Base-by-base conservation (phyloP, 176 grass and related monocot genomes). In the Rhynchospora tenuis region DNA sequence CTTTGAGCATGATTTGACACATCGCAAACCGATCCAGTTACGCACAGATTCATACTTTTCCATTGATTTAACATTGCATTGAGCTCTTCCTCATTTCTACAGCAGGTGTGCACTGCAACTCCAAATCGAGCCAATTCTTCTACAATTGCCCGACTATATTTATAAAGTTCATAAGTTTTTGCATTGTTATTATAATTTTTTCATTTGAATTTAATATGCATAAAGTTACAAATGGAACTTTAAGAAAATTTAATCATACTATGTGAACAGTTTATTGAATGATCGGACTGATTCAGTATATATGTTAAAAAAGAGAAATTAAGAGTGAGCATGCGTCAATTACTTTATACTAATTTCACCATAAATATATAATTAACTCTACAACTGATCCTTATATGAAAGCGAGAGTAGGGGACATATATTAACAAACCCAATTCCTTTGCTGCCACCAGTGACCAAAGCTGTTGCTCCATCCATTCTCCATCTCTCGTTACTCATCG, bases 391-490 rank as follows among this genome's bases (percentile, higher is more conserved):
- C 33, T 38, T 38, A 4, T 38, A 38, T 38, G 33, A 38, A 38
- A 38, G 33, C 5, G 33, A 38, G 33, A 38, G 33, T 38, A 38
- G 33, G 33, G 33, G 33, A 38, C 33, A 38, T 38, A 38, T 38
- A 38, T 38, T 38, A 38, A 38, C 14, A 26, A 59, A 84, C 67
- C 66, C 83, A 42, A 84, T 84, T 75, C 83, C 83, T 84, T 46
- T 84, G 46, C 67, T 84, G 42, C 68, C 67, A 11, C 83, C 68
- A 24, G 83, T 76, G 46, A 84, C 69, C 68, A 85, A 17, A 77
- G 83, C 83, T 1, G 83, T 85, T 48, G 23, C 61, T 61, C 83
- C 83, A n/a, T 27, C 54, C n/a, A 85, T 45, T 46, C 68, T 75
- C 68, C 83, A 77, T 55, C 83, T 24, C 6, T 23, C 80, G n/a